Percentiles rank a stretch among this genome's conserved stretches.
Evolutionary conservation across 2,329 filamentous ascomycete species (phyloP).

Genomic region (Aspergillus quadricinctus): DNA sequence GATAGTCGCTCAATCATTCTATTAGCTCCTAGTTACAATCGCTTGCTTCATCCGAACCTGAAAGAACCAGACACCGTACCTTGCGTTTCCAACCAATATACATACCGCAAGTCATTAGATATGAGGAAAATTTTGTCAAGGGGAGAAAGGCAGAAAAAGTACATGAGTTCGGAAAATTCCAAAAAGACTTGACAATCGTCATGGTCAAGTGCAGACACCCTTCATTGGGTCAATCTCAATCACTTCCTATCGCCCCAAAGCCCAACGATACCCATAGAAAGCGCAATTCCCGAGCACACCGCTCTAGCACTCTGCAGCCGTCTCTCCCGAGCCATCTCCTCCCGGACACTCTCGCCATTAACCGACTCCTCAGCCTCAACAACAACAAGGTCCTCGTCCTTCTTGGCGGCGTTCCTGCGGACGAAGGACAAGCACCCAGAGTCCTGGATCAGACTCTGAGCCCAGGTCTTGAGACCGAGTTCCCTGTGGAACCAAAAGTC

Average conservation of each 20-base stretch:
- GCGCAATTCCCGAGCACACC: conserved; percentile 38
- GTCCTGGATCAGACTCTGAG: conserved; percentile 41
- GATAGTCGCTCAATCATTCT: background rate
- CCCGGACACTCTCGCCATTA: conserved; percentile 44
- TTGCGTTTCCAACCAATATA: background rate
- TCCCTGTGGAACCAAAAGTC: conserved; percentile 71
- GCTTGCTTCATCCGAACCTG: background rate
- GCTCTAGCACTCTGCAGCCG: conserved; percentile 35
- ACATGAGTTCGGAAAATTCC: background rate
- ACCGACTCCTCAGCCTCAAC: conserved; percentile 37
- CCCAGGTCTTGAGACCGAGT: conserved; percentile 43
- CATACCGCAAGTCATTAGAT: background rate
- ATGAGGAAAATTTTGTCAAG: background rate
- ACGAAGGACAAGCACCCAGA: conserved; percentile 18
- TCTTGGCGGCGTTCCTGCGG: conserved; percentile 17
- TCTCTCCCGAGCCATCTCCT: conserved; percentile 41
- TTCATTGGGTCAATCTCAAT: background rate
- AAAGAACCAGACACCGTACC: background rate
- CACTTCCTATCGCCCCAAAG: conserved; percentile 42
- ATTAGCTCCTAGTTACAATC: background rate
- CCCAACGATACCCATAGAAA: conserved; percentile 45
- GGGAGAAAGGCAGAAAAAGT: background rate
- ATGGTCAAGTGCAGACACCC: background rate
- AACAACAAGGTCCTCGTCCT: conserved; percentile 36
- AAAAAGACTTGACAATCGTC: background rate